Conservation (phyloP, 2,329 filamentous ascomycete species). For the Alternaria dauci region DNA sequence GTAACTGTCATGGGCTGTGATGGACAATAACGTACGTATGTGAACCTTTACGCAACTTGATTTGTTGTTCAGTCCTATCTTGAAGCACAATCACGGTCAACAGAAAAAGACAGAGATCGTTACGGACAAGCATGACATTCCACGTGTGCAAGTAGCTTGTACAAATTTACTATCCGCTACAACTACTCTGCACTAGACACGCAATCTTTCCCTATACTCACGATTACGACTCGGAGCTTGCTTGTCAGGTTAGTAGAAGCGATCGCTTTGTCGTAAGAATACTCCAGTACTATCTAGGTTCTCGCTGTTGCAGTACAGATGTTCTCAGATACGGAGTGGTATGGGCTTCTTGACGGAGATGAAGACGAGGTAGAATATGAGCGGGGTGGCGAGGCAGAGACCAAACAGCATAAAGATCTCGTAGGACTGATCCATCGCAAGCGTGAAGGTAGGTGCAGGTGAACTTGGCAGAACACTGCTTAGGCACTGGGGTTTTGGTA, state of each 20-base stretch:
- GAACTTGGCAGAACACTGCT: neutral
- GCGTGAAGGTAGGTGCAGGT: too few relatives aligned
- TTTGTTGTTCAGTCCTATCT: neutral
- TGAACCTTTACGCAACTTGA: neutral
- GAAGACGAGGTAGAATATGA: neutral
- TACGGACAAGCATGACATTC: neutral
- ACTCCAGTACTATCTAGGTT: neutral
- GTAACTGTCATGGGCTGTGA: neutral
- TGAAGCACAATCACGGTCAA: neutral
- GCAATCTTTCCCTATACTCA: neutral
- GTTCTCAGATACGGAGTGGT: neutral
- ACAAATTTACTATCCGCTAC: neutral
- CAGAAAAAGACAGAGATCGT: neutral
- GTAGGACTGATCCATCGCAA: neutral
- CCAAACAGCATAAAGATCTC: constrained; percentile 1
- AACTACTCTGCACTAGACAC: neutral
- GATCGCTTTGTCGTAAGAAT: neutral
- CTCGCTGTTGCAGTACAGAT: neutral
- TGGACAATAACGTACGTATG: neutral
- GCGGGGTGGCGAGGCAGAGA: constrained; percentile 1
- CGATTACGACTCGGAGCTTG: neutral
- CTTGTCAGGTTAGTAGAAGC: neutral
- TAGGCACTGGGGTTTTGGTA: neutral
- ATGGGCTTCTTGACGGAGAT: neutral
- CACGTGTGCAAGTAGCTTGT: neutral